Base-by-base conservation (phyloP, 768 basidiomycete genomes). In the Psilocybe subaeruginosa region DNA sequence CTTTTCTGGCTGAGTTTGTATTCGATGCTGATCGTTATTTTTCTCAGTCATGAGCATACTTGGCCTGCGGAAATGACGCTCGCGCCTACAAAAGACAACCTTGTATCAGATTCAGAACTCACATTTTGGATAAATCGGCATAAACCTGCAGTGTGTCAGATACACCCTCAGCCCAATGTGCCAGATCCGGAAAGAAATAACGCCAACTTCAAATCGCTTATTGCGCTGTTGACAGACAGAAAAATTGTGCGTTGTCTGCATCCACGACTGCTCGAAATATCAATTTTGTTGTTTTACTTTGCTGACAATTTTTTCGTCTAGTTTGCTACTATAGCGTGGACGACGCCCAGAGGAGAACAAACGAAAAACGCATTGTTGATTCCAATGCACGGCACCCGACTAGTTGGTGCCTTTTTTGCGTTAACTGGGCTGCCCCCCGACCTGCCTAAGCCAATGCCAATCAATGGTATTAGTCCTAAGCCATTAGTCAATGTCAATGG, bases 281-380 rank as follows among this genome's bases (percentile, higher is more conserved):
- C 33, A 19, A 19, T 35, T 35, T 35, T 35, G 2, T 35, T 35
- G 8, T 53, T 39, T 54, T 2, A 16, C n/a, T n/a, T 56, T 17
- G 14, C 19, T 53, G 33, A 16, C 6, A 31, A 31, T 39, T 51
- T 30, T 29, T 31, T 23, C 23, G 23, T 23, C 23, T 23, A 87
- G 85, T 87, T 77, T 54, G 84, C 83, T 16, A 72, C 80, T 19
- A 76, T 79, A 5, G 76, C 80, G n/a, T 87, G 86, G 84, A 72
- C 70, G 16, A 70, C 76, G 8, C 79, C 81, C 1, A 73, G 70
- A 11, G 84, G 82, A 0, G 67, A 62, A 19, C 72, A 74, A n/a
- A 77, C 78, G 30, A 77, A 76, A 27, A 83, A 82, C 47, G 74
- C 82, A 1, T 68, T 88, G 9, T 69, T 88, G 19, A 84, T 88